A percentile compares a stretch with the other conserved stretches of the same genome.
Evolutionary conservation across 352 stramenopile species (phyloP).

Genomic region (Globisporangium nunn): DNA sequence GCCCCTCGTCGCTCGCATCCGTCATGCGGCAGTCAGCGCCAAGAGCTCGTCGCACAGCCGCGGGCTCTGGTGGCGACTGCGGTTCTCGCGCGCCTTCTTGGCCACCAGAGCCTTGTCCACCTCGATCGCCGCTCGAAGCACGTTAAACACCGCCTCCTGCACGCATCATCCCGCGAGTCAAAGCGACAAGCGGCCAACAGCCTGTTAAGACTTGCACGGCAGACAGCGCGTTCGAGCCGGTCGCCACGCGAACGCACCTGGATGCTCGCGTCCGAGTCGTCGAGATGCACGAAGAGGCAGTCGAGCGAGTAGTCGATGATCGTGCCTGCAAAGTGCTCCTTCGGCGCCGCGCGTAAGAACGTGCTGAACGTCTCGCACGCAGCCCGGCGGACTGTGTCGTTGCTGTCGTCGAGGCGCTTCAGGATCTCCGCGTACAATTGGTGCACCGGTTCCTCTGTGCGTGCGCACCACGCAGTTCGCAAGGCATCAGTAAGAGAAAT

Average conservation of each 20-base stretch:
- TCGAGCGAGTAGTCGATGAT: slow-evolving; percentile 89
- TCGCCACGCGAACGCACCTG: slow-evolving; percentile 34
- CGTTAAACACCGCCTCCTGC: slow-evolving; percentile 59
- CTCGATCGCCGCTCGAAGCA: slow-evolving; percentile 55
- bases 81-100: slow-evolving; percentile 76
- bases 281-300: slow-evolving; percentile 88
- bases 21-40: slow-evolving; percentile 24
- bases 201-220: not conserved
- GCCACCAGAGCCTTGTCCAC: slow-evolving; percentile 50
- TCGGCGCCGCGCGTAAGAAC: slow-evolving; percentile 81
- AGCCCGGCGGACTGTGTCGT: slow-evolving; percentile 83
- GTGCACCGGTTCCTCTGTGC: slow-evolving; percentile 82
- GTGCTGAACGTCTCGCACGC: slow-evolving; percentile 84
- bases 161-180: too few species aligned
- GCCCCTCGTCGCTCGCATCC: too few species aligned
- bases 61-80: slow-evolving; percentile 59
- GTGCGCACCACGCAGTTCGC: not conserved
- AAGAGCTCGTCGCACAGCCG: slow-evolving; percentile 68
- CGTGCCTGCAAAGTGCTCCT: slow-evolving; percentile 81
- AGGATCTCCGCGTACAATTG: slow-evolving; percentile 90
- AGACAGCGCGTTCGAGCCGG: not conserved
- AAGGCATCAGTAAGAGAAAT: not conserved
- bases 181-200: too few species aligned
- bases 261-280: slow-evolving; percentile 84
- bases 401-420: slow-evolving; percentile 90